Base-by-base conservation (phyloP, 805 yeast species). In the Nakazawaea ambrosiae region DNA sequence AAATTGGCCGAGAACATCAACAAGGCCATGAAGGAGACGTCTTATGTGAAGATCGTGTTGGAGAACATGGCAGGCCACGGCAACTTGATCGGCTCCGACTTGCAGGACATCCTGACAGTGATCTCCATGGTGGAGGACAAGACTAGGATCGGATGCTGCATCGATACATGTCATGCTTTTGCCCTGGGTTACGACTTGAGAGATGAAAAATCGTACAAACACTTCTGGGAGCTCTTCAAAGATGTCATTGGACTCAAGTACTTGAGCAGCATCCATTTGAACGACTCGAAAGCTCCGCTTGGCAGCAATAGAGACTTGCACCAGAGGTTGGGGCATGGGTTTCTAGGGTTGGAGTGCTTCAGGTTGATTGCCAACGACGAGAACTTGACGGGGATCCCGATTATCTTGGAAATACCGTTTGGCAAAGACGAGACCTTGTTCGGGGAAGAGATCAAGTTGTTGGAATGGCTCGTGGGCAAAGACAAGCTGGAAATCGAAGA, bases 51-150 rank as follows among this genome's bases (percentile, higher is more conserved):
- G 51, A 78, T 92, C 31, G 94, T 92, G 10, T 68, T 92, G 42
- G 98, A 92, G 53, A 92, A 90, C 53, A 92, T 92, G 98, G 96
- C 98, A 2, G 98, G 98, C 8, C 94, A 87, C 49, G 96, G 96
- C 3, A 81, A 84, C 44, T 70, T 90, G 43, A 81, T 92, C 29
- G 98, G 97, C 1, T 80, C 90, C 3, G 66, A 73, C 29, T 60
- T 90, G 20, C 76, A 82, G 45, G 97, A 92, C 51, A 65, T 92
- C 33, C 65, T 70, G 20, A 73, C 70, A 17, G 89, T 92, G 12
- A 86, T 92, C 31, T 81, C 74, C 26, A 52, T 76, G 66, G 73
- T 92, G n/a, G 82, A 87, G 1, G 74, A 88, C 51, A 89, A 89
- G 57, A 54, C 61, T 1, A 68, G 98, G 40, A 80, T 92, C n/a